These are phyloP conservation scores for Globisporangium iwayamae DNA, from an alignment of 352 stramenopile species.

Conservation along the genomic window DNA sequence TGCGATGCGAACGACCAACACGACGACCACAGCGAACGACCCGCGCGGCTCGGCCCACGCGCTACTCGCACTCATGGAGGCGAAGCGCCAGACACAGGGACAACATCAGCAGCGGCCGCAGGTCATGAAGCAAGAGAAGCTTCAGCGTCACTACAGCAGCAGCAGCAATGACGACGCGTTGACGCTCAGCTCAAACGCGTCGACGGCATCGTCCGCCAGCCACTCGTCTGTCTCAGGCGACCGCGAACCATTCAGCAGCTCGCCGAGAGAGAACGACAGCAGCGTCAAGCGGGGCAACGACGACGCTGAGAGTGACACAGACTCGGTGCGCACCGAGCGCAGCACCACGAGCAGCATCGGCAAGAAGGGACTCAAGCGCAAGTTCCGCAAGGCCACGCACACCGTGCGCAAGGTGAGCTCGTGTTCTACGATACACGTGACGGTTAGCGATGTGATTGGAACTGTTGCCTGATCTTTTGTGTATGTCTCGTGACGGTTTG, in stretches of 20 bases:
- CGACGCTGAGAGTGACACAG: background rate
- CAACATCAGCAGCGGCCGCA: background rate
- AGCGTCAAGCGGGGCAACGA: background rate
- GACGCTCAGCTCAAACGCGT: background rate
- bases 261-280: background rate
- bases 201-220: background rate
- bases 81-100: background rate
- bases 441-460: too few relatives aligned
- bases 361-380: conserved; percentile 11
- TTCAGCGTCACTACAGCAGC: background rate
- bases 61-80: conserved; percentile 17
- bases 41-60: conserved; percentile 13
- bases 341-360: conserved; percentile 1
- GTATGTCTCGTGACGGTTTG: too few relatives aligned
- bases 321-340: conserved; percentile 4
- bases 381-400: conserved; percentile 18
- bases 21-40: background rate
- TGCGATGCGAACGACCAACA: background rate
- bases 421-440: background rate
- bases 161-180: conserved; percentile 4
- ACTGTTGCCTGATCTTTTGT: too few relatives aligned
- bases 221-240: background rate
- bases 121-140: conserved; percentile 3
- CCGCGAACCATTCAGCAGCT: background rate
- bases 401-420: conserved; percentile 11